Percentiles rank a stretch among this genome's conserved stretches.
phyloP scores from a whole-genome alignment of 2,329 filamentous ascomycete species.

The Apiospora rasikravindrae region DNA sequence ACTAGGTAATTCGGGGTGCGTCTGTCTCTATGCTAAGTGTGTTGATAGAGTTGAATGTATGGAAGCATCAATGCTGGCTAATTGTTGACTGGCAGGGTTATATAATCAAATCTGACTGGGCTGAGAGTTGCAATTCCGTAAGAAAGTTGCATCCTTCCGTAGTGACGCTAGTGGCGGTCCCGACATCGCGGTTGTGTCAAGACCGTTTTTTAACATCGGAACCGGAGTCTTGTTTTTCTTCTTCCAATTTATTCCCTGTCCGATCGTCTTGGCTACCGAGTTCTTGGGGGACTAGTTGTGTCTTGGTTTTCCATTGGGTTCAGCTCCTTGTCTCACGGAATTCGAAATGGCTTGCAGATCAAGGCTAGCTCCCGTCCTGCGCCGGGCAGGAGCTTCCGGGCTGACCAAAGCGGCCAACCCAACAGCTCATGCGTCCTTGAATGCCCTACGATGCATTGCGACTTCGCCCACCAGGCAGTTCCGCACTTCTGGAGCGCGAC shows the following conservation, averaged over 20 bases:
- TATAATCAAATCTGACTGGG: neutral
- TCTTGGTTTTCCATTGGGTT: neutral
- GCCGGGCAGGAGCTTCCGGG: slow-evolving; percentile 31
- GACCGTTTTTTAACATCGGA: slow-evolving; percentile 9
- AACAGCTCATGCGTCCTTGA: neutral
- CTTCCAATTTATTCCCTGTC: neutral
- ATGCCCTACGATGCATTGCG: slow-evolving; percentile 33
- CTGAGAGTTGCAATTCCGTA: neutral
- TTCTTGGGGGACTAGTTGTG: neutral
- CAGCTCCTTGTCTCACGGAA: neutral
- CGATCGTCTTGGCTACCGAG: neutral
- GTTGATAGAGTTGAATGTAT: neutral
- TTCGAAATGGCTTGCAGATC: slow-evolving; percentile 28
- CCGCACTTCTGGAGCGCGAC: slow-evolving; percentile 32
- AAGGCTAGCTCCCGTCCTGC: slow-evolving; percentile 35
- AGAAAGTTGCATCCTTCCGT: neutral
- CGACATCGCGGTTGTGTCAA: slow-evolving; percentile 2
- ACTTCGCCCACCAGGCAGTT: slow-evolving; percentile 35
- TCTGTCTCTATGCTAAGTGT: too few relatives aligned
- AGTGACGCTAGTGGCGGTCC: slow-evolving; percentile 3
- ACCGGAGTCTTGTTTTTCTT: neutral
- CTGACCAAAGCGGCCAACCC: slow-evolving; percentile 23
- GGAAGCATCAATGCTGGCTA: too few relatives aligned
- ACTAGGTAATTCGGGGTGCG: too few relatives aligned
- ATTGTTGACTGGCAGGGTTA: too few relatives aligned